Base-by-base conservation (phyloP, 2,329 filamentous ascomycete species). In the Aspergillus viridinutans region DNA sequence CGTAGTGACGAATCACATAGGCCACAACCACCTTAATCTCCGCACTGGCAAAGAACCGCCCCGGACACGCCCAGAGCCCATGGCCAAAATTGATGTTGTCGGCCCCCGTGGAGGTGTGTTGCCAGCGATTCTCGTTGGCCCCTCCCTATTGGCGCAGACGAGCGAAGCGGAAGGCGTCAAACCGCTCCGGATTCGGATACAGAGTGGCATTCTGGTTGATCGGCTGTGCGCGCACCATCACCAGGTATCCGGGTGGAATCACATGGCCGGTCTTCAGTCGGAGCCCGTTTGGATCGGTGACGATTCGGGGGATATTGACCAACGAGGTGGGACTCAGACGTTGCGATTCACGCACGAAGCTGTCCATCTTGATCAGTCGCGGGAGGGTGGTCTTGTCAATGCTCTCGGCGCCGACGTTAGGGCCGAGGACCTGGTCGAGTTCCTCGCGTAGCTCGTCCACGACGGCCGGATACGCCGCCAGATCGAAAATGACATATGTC, bases 21-120 rank as follows among this genome's bases (percentile, higher is more conserved):
- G 20, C n/a, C 43, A 47, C 20, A 2, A 47, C 43, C 43, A 69
- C 66, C 59, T 70, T 70, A 54, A 70, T 58, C 49, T 64, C 58
- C 4, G 60, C 53, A 29, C 53, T 55, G 7, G 67, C 68, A 48
- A 70, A 67, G 54, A 65, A 68, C 9, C 68, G 60, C 1, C 69
- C 68, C 5, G 69, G 67, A 53, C 69, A 71, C 0, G 69, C 64
- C 23, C 58, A 50, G 26, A 40, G 49, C 1, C 52, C 52, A n/a
- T 49, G 28, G 9, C 52, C 52, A 12, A 48, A 54, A 3, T 25
- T 25, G 1, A 47, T 21, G 6, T 47, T 21, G 5, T 25, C 20
- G 20, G n/a, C 43, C 20, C 43, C 21, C 21, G 43, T 47, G 4
- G 43, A 21, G 21, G 21, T 25, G 7, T 23, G 21, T 1, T 23